Percentiles rank a stretch among this genome's conserved stretches.
Conservation (phyloP, 495 filamentous ascomycete genomes). For the Jackrogersella minutella region DNA sequence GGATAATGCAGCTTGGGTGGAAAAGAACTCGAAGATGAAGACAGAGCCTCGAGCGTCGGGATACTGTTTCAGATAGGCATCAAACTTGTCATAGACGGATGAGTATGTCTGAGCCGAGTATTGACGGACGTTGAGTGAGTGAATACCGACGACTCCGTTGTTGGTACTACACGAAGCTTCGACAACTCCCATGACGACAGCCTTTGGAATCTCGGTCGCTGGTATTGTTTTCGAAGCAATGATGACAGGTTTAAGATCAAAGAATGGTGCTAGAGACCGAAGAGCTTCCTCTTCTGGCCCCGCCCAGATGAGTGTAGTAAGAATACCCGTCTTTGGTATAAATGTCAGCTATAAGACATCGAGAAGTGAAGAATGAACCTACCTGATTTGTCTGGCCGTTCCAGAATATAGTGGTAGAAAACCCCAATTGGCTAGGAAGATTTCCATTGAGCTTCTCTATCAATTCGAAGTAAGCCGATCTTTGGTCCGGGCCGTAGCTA, state of each 20-base stretch:
- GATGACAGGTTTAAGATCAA: background rate
- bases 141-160: too few relatives aligned
- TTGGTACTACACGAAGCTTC: too few relatives aligned
- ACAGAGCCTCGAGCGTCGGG: constrained; percentile 18
- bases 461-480: background rate
- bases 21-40: constrained; percentile 43
- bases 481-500: background rate
- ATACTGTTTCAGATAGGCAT: constrained; percentile 14
- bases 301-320: too few relatives aligned
- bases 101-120: background rate
- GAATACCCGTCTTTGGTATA: background rate
- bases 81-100: constrained; percentile 26
- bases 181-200: background rate
- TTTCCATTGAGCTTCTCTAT: too few relatives aligned
- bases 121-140: background rate
- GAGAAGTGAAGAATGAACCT: too few relatives aligned
- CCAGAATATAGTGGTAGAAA: too few relatives aligned
- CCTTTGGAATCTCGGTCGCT: background rate
- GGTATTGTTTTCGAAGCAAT: background rate
- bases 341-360: constrained; percentile 23
- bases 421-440: too few relatives aligned
- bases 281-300: background rate
- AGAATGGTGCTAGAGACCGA: background rate
- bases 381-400: too few relatives aligned
- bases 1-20: constrained; percentile 41